Conservation (phyloP, 148 eudicot genomes). For the Fagopyrum homotropicum region DNA sequence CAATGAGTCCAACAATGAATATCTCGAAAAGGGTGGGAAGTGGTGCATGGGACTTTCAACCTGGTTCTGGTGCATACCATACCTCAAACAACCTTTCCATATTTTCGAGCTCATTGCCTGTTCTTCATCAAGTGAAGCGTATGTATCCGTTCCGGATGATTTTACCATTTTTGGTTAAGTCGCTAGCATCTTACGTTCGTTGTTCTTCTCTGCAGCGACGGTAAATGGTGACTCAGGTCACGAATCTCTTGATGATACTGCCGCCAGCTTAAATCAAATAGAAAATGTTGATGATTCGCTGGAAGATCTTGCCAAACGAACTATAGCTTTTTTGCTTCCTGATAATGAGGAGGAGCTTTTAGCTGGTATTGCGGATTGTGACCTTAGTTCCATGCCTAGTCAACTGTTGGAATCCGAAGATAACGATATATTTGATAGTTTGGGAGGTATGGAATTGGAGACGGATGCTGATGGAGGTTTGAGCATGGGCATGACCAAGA, state of each 20-base stretch:
- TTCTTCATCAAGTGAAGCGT: conserved; percentile 68
- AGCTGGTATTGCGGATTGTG: conserved; percentile 65
- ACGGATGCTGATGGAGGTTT: conserved; percentile 45
- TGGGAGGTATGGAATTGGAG: conserved; percentile 92
- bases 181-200: conserved; percentile 13
- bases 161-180: background rate
- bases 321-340: conserved; percentile 57
- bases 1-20: conserved; percentile 24
- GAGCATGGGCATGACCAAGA: conserved; percentile 40
- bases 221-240: conserved; percentile 28
- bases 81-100: conserved; percentile 48
- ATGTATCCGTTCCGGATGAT: conserved; percentile 19
- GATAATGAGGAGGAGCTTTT: conserved; percentile 90
- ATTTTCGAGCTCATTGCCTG: conserved; percentile 88
- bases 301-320: conserved; percentile 36
- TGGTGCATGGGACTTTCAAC: conserved; percentile 32
- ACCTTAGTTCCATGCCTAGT: conserved; percentile 35
- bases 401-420: conserved; percentile 69
- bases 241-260: conserved; percentile 49
- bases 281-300: conserved; percentile 31
- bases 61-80: conserved; percentile 29
- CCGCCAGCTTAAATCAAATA: conserved; percentile 31
- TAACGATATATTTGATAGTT: conserved; percentile 68
- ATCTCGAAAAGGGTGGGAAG: conserved; percentile 34
- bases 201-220: conserved; percentile 40